These are phyloP conservation scores for Bryoglossum gracile DNA, from an alignment of 495 filamentous ascomycete species.

Conservation along the genomic window DNA sequence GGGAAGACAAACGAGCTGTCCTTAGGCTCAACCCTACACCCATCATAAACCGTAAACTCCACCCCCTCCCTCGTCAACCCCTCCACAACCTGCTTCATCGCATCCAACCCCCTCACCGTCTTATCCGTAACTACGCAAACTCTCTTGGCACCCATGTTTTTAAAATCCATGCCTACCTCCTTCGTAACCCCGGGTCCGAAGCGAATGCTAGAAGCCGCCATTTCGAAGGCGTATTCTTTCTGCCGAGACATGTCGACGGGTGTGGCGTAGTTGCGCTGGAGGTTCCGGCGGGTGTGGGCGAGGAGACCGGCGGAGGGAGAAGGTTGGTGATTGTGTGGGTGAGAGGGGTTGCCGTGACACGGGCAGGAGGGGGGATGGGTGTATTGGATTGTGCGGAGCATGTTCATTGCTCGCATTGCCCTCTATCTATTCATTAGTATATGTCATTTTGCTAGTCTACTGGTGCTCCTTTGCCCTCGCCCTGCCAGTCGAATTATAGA, in stretches of 20 bases:
- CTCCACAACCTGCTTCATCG: conserved; percentile 78
- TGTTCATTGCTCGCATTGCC: conserved; percentile 67
- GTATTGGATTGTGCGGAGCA: conserved; percentile 84
- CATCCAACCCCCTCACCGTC: conserved; percentile 69
- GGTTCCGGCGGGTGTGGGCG: conserved; percentile 48
- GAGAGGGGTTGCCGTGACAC: conserved; percentile 79
- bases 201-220: conserved; percentile 89
- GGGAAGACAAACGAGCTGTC: conserved; percentile 71
- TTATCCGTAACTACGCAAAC: conserved; percentile 88
- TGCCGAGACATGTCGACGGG: conserved; percentile 62
- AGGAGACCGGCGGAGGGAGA: conserved; percentile 40
- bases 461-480: too few species aligned
- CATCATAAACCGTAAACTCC: conserved; percentile 70
- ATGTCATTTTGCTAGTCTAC: too few species aligned
- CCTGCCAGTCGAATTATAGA: background rate
- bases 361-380: conserved; percentile 85
- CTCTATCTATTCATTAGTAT: conserved; percentile 34
- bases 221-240: conserved; percentile 98
- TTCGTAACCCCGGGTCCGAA: conserved; percentile 90
- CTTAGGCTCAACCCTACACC: conserved; percentile 80
- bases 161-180: conserved; percentile 98
- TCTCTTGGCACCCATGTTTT: conserved; percentile 77
- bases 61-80: conserved; percentile 70
- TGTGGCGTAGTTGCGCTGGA: conserved; percentile 55
- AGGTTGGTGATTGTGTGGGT: conserved; percentile 57